These are phyloP conservation scores for Pseudomicrostroma phylloplanum DNA, from an alignment of 1,284 basidiomycete genomes.

Conservation along the genomic window DNA sequence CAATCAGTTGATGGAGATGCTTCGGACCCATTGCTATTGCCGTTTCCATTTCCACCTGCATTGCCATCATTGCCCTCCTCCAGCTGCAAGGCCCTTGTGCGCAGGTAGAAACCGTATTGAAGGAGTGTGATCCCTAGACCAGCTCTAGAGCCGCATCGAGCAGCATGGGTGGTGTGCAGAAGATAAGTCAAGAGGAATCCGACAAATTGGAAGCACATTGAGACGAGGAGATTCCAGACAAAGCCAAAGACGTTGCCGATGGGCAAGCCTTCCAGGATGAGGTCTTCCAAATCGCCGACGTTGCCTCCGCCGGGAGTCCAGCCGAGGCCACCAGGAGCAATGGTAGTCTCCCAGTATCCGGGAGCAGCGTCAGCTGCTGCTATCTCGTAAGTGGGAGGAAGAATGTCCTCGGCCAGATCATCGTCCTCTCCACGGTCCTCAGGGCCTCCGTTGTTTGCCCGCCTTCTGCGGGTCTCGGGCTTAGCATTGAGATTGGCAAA, in stretches of 20 bases:
- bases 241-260: conserved; percentile 66
- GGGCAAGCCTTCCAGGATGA: conserved; percentile 58
- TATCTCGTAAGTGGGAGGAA: conserved; percentile 68
- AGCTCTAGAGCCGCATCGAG: conserved; percentile 85
- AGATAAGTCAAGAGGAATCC: conserved; percentile 54
- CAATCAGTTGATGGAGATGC: conserved; percentile 10
- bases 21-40: conserved; percentile 1
- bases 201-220: conserved; percentile 93
- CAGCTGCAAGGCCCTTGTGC: conserved; percentile 53
- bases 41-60: conserved; percentile 12
- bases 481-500: conserved; percentile 93
- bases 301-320: conserved; percentile 46
- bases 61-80: conserved; percentile 43
- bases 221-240: conserved; percentile 72
- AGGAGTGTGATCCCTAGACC: conserved; percentile 92
- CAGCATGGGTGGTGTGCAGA: conserved; percentile 69
- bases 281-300: conserved; percentile 54
- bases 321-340: conserved; percentile 55
- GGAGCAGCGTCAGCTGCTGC: conserved; percentile 88
- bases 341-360: conserved; percentile 93
- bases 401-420: conserved; percentile 51
- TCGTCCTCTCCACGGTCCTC: conserved; percentile 60
- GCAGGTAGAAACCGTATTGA: conserved; percentile 73
- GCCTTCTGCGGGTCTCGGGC: conserved; percentile 56
- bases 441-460: conserved; percentile 10